Base-by-base conservation (phyloP, 2,329 filamentous ascomycete genomes). In the Orbilia ellipsospora region DNA sequence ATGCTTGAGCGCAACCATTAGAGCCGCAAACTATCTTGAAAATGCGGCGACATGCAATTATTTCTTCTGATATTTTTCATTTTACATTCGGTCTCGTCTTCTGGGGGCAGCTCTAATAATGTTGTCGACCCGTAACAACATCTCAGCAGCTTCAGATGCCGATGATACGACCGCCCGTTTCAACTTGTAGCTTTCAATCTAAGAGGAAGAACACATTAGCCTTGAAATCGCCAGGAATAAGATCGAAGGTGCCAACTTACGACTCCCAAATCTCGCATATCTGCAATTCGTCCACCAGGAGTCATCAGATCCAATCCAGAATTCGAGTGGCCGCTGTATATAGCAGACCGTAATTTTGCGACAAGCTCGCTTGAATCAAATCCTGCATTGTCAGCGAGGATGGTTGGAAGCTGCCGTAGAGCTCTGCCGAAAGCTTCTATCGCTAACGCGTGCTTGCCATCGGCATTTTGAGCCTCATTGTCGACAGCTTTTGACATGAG, bases 401-500 rank as follows among this genome's bases (percentile, higher is more conserved):
- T 98, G 7, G 95, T 99, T 5, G 95, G 95, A 63, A 99, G 86
- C 83, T 99, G 95, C 80, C 94, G 90, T 74, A 99, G 87, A 31
- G 95, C 95, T 70, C 90, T 87, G 23, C 94, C 92, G 82, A 98
- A 99, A 3, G 92, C 89, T 77, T 94, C 90, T 18, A 98, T 94
- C 1, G 95, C 95, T 80, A 97, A 87, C 80, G 96, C 94, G 84
- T 95, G 94, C 89, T 99, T 99, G 82, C 95, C 95, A 79, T 95
- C 93, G 6, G 97, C 92, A 80, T 96, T 94, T 77, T 96, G 94
- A 20, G 94, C 94, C 4, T 93, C 93, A 76, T 91, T 92, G 82
- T 97, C 94, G 20, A 99, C 95, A 6, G 95, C 95, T 87, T 97
- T 97, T 78, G 94, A 92, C 95, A 99, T 99, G 79, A 96, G 85